Evolutionary conservation across 768 basidiomycete species (phyloP).

Genomic region (Psilocybe azurescens): DNA sequence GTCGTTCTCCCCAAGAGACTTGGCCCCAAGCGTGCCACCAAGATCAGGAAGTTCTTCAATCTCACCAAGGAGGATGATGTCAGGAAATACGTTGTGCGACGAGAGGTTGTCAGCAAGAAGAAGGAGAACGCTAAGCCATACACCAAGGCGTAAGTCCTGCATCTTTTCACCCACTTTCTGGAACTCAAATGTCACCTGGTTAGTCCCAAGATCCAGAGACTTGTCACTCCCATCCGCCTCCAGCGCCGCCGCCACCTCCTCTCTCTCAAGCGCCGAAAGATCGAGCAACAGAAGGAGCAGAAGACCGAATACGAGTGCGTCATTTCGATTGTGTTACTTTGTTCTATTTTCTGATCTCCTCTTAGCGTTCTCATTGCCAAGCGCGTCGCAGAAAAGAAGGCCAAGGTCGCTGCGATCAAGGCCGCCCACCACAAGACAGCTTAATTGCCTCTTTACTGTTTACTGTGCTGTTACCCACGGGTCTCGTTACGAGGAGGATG

Average conservation of each 20-base stretch:
- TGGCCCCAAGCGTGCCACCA: conserved; percentile 96
- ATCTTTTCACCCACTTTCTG: background rate
- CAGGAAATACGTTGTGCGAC: conserved; percentile 93
- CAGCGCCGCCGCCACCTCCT: conserved; percentile 95
- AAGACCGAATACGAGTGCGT: conserved; percentile 90
- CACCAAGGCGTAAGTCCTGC: conserved; percentile 90
- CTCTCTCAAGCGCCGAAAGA: conserved; percentile 85
- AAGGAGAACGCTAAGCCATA: conserved; percentile 92
- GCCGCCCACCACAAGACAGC: conserved; percentile 64
- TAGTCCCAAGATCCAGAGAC: conserved; percentile 96
- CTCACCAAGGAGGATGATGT: conserved; percentile 98
- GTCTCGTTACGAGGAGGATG: conserved; percentile 10
- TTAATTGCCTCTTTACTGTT: conserved; percentile 12
- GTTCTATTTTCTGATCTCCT: background rate
- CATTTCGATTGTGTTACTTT: conserved; percentile 10
- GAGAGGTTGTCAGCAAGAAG: conserved; percentile 90
- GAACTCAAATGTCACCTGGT: background rate
- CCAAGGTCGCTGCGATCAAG: conserved; percentile 86
- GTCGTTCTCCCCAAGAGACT: conserved; percentile 91
- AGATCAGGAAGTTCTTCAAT: conserved; percentile 98
- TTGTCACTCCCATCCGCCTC: conserved; percentile 93
- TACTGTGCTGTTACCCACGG: conserved; percentile 10
- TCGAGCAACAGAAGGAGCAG: conserved; percentile 94
- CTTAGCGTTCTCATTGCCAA: conserved; percentile 76
- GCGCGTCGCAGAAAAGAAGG: conserved; percentile 93